These are phyloP conservation scores for Wickerhamiella vanderwaltii DNA, from an alignment of 805 yeast species.

Conservation along the genomic window DNA sequence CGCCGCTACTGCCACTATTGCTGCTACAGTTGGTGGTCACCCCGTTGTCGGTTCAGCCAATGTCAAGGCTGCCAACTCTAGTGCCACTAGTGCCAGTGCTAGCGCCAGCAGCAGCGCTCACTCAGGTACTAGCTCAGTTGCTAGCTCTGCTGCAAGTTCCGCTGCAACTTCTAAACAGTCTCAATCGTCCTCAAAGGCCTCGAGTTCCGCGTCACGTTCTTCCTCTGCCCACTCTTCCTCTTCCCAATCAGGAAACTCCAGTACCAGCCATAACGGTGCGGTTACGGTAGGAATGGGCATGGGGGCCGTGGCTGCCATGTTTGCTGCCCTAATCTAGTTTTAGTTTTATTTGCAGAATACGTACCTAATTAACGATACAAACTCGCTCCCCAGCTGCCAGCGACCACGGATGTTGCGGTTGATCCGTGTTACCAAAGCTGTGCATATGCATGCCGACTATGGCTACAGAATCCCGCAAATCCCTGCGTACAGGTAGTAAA, in stretches of 20 bases:
- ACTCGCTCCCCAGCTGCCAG: no score
- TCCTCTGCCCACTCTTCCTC: background rate
- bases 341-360: slow-evolving; percentile 1
- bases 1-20: slow-evolving; percentile 1
- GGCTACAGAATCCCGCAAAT: no score
- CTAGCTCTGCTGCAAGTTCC: no score
- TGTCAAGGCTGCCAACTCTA: slow-evolving; percentile 7
- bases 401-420: no score
- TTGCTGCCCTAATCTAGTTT: slow-evolving; percentile 15
- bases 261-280: slow-evolving; percentile 3
- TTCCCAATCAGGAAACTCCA: background rate
- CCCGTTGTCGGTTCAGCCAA: background rate
- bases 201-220: no score
- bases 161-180: no score
- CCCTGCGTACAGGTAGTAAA: no score
- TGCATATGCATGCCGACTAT: no score
- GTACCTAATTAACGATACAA: background rate
- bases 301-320: slow-evolving; percentile 16
- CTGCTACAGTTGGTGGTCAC: background rate
- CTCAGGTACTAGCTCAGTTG: no score
- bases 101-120: slow-evolving; percentile 9
- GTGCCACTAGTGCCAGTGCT: slow-evolving; percentile 2
- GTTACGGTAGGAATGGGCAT: slow-evolving; percentile 10
- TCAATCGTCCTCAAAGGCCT: no score
- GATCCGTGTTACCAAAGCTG: no score